Percentiles rank a stretch among this genome's conserved stretches.
Evolutionary conservation across 2,329 filamentous ascomycete species (phyloP).

Genomic region (Colletotrichum gloeosporioides): DNA sequence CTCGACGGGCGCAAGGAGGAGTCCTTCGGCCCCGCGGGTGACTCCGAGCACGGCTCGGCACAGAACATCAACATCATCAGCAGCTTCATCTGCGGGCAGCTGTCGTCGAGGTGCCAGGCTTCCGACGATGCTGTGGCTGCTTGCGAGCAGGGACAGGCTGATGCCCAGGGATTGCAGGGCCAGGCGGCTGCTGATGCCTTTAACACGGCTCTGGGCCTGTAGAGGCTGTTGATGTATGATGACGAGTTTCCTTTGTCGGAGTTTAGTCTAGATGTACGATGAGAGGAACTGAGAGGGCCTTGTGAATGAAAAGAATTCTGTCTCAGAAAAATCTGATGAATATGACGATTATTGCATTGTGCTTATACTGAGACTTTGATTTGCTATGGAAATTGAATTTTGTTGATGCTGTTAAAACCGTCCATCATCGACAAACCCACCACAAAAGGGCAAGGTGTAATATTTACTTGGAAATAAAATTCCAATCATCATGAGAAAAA

Average conservation of each 20-base stretch:
- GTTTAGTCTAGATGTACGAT: background rate
- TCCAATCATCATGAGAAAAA: background rate
- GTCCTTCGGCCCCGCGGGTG: constrained; percentile 43
- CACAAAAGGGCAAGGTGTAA: rapidly evolving
- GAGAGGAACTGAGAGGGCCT: background rate
- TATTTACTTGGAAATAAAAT: background rate
- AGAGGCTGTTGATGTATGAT: background rate
- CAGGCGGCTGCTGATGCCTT: constrained; percentile 30
- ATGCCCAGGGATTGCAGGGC: constrained; percentile 25
- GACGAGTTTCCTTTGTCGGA: background rate
- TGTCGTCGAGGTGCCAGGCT: constrained; percentile 33
- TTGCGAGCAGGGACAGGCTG: constrained; percentile 24
- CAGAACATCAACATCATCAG: constrained; percentile 43
- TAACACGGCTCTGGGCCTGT: constrained; percentile 23
- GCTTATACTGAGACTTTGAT: background rate
- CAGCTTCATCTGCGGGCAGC: constrained; percentile 51
- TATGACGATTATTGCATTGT: background rate
- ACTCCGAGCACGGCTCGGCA: constrained; percentile 60
- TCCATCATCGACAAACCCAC: background rate
- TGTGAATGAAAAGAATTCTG: background rate
- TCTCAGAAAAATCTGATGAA: background rate
- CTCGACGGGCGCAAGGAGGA: constrained; percentile 53
- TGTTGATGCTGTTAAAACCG: background rate
- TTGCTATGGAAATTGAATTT: rapidly evolving
- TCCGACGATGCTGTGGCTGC: constrained; percentile 22